Percentiles rank a stretch among this genome's conserved stretches.
Conservation (phyloP, 108 stramenopile genomes). For the Stephanodiscus triporus region DNA sequence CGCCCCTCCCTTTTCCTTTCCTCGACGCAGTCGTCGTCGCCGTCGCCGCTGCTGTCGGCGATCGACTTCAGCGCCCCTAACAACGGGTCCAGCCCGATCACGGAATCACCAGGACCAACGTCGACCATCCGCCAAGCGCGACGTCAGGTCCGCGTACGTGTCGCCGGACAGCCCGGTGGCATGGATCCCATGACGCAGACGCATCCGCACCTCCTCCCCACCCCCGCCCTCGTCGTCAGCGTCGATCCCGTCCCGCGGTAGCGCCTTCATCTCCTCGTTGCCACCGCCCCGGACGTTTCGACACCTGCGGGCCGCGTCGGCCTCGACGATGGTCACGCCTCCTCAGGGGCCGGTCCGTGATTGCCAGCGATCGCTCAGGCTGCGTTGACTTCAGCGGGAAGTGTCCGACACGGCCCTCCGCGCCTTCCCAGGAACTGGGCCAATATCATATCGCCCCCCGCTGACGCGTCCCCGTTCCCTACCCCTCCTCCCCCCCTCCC, state of each 20-base stretch:
- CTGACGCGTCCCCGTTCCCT: no score
- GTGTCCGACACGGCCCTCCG: constrained; percentile 67
- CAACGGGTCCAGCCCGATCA: constrained; percentile 66
- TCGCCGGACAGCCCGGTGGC: constrained; percentile 79
- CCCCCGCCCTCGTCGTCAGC: constrained; percentile 13
- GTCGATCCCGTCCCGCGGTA: constrained; percentile 44
- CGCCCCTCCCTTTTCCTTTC: constrained; percentile 18
- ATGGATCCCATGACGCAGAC: constrained; percentile 87
- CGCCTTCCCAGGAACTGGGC: constrained; percentile 82
- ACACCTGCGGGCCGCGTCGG: constrained; percentile 87
- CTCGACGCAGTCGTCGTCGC: no score
- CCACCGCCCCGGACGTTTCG: constrained; percentile 73
- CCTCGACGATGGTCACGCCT: constrained; percentile 84
- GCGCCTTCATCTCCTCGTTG: constrained; percentile 55
- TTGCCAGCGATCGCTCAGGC: constrained; percentile 50
- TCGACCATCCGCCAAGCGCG: constrained; percentile 40
- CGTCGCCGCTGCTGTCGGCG: constrained; percentile 13
- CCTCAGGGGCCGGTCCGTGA: no score
- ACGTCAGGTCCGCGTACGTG: constrained; percentile 69
- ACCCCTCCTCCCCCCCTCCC: background rate
- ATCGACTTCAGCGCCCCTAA: constrained; percentile 34
- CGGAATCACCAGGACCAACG: constrained; percentile 80
- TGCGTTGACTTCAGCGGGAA: constrained; percentile 46
- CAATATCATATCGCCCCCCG: constrained; percentile 51
- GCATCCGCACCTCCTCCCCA: constrained; percentile 25